These are phyloP conservation scores for Debaryomyces sp. DNA, from an alignment of 1,139 yeast genomes.

Conservation along the genomic window DNA sequence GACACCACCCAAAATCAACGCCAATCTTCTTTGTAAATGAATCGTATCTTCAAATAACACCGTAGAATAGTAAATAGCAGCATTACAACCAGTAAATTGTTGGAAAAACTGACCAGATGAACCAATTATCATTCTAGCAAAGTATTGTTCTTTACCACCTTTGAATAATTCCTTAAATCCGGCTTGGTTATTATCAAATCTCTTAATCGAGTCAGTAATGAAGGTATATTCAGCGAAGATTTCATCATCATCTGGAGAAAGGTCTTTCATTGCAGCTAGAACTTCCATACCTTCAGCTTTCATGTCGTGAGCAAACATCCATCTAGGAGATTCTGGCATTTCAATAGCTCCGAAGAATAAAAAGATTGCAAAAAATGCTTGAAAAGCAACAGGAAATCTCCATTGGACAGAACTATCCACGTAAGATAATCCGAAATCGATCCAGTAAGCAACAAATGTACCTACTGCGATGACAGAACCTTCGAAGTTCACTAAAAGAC, in stretches of 20 bases:
- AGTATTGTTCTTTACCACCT: constrained; percentile 58
- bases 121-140: constrained; percentile 58
- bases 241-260: constrained; percentile 43
- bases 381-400: constrained; percentile 31
- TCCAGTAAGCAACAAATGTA: constrained; percentile 29
- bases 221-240: constrained; percentile 43
- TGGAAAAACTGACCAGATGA: constrained; percentile 53
- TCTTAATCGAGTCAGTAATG: constrained; percentile 42
- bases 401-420: constrained; percentile 39
- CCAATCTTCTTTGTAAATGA: constrained; percentile 49
- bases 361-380: constrained; percentile 22
- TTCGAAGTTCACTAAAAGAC: constrained; percentile 66
- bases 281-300: constrained; percentile 48
- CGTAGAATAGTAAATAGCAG: constrained; percentile 65
- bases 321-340: constrained; percentile 31
- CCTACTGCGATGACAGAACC: constrained; percentile 65
- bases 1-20: constrained; percentile 63
- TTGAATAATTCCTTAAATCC: constrained; percentile 52
- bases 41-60: constrained; percentile 58
- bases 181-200: constrained; percentile 39
- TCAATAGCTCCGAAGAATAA: constrained; percentile 19
- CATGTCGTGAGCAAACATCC: constrained; percentile 52
- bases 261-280: constrained; percentile 40
- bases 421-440: constrained; percentile 66
- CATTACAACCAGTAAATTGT: constrained; percentile 62